These are phyloP conservation scores for Jamesozyma rosinii DNA, from an alignment of 805 yeast species.

Conservation along the genomic window DNA sequence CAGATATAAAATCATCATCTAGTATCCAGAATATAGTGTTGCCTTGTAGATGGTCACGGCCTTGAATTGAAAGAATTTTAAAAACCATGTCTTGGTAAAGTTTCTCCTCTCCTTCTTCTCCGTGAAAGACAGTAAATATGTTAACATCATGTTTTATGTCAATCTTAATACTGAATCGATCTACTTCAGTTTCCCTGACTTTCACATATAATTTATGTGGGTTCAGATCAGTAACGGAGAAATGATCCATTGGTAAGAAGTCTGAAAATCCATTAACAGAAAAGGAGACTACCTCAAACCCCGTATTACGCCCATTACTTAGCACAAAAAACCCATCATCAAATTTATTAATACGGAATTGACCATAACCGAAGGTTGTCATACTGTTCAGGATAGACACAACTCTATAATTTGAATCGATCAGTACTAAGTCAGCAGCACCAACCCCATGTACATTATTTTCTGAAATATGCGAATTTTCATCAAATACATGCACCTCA, in stretches of 20 bases:
- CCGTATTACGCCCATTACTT: conserved; percentile 12
- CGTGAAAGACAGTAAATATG: conserved; percentile 17
- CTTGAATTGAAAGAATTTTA: conserved; percentile 3
- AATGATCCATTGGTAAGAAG: conserved; percentile 9
- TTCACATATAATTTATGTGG: conserved; percentile 19
- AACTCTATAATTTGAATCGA: conserved; percentile 12
- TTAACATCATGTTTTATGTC: conserved; percentile 7
- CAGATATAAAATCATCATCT: conserved; percentile 49
- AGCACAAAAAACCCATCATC: conserved; percentile 9
- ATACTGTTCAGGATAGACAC: conserved; percentile 57
- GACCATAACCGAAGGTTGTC: conserved; percentile 78
- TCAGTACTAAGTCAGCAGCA: conserved; percentile 47
- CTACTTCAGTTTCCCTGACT: no score
- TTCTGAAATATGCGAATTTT: conserved; percentile 17
- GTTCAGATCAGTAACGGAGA: conserved; percentile 12
- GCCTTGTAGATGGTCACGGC: neutral
- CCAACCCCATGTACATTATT: conserved; percentile 28
- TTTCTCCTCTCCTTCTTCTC: conserved; percentile 10
- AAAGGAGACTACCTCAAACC: conserved; percentile 17
- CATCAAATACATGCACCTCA: conserved; percentile 60
- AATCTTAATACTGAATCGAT: no score
- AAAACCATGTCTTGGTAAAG: conserved; percentile 13
- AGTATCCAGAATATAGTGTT: conserved; percentile 74
- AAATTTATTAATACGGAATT: conserved; percentile 33
- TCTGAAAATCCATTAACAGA: conserved; percentile 22